Evolutionary conservation across 2,329 filamentous ascomycete genomes (phyloP).

Genomic region (Pestalotiopsis sp.): DNA sequence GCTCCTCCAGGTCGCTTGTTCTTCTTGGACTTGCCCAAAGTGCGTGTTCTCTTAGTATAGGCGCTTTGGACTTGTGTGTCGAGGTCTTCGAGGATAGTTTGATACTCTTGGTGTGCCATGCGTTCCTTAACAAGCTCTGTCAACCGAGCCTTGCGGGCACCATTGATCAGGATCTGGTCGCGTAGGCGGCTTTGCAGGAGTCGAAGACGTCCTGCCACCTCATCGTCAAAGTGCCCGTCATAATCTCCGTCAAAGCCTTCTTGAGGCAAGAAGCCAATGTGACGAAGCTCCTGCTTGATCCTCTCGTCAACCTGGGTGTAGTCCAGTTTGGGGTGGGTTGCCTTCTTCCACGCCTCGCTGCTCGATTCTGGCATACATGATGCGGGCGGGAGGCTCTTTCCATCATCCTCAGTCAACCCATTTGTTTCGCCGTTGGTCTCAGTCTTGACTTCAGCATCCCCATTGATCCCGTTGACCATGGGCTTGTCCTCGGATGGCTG

Average conservation of each 20-base stretch:
- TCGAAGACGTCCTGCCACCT: conserved; percentile 86
- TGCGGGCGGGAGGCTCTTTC: conserved; percentile 63
- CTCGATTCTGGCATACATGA: conserved; percentile 79
- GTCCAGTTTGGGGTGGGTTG: conserved; percentile 74
- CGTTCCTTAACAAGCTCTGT: conserved; percentile 87
- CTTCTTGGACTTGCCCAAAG: conserved; percentile 92
- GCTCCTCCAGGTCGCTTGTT: conserved; percentile 78
- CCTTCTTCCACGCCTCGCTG: conserved; percentile 77
- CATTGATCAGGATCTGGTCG: conserved; percentile 83
- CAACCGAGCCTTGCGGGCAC: conserved; percentile 83
- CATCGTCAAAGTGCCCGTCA: conserved; percentile 89
- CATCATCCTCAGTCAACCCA: conserved; percentile 38
- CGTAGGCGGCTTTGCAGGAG: conserved; percentile 81
- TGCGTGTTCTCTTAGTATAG: conserved; percentile 93
- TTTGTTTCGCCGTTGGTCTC: conserved; percentile 53
- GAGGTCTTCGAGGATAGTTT: conserved; percentile 93
- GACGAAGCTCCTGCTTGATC: conserved; percentile 84
- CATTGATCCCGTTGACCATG: conserved; percentile 50
- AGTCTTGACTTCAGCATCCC: conserved; percentile 48
- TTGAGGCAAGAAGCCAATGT: conserved; percentile 81
- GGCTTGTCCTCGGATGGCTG: conserved; percentile 59
- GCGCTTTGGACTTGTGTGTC: conserved; percentile 93
- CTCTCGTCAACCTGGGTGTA: conserved; percentile 88
- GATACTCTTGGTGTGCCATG: conserved; percentile 96
- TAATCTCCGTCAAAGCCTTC: conserved; percentile 73